Percentiles rank a stretch among this genome's conserved stretches.
These are phyloP conservation scores for Fusarium tanahbumbuense DNA, from an alignment of 2,329 filamentous ascomycete species.

Conservation along the genomic window DNA sequence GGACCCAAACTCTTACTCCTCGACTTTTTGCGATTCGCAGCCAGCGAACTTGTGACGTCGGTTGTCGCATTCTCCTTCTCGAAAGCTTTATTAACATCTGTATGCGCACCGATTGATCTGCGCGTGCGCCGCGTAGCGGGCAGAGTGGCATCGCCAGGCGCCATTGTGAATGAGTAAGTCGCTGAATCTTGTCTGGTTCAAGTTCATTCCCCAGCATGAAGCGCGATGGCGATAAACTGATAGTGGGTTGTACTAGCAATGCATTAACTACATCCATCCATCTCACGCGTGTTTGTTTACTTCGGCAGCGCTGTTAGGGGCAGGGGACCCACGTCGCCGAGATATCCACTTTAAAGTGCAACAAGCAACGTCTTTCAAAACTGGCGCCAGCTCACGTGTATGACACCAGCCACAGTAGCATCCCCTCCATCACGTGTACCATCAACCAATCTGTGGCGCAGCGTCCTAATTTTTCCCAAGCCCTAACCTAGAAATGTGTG, in stretches of 20 bases:
- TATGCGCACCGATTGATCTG: conserved; percentile 76
- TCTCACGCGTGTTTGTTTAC: conserved; percentile 56
- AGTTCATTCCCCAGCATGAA: conserved; percentile 32
- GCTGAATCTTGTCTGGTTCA: conserved; percentile 26
- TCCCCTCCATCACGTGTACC: conserved; percentile 45
- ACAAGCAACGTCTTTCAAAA: not conserved
- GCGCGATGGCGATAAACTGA: conserved; percentile 41
- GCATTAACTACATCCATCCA: not conserved
- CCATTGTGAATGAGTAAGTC: conserved; percentile 48
- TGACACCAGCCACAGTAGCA: not conserved
- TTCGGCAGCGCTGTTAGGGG: conserved; percentile 44
- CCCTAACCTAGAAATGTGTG: conserved; percentile 24
- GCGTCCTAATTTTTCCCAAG: conserved; percentile 45
- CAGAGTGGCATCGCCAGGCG: conserved; percentile 59
- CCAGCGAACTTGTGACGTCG: conserved; percentile 68
- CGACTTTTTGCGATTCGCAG: conserved; percentile 72
- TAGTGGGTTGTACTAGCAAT: conserved; percentile 34
- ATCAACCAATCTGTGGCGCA: not conserved
- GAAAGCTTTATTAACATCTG: conserved; percentile 61
- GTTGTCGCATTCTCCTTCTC: conserved; percentile 85
- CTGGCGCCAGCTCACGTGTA: conserved; percentile 39
- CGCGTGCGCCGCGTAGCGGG: conserved; percentile 69
- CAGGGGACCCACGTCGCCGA: conserved; percentile 36
- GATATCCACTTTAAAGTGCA: not conserved
- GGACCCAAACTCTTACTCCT: conserved; percentile 97